Evolutionary conservation across 2,329 filamentous ascomycete species (phyloP).

Genomic region (Paraconiothyrium sp.): DNA sequence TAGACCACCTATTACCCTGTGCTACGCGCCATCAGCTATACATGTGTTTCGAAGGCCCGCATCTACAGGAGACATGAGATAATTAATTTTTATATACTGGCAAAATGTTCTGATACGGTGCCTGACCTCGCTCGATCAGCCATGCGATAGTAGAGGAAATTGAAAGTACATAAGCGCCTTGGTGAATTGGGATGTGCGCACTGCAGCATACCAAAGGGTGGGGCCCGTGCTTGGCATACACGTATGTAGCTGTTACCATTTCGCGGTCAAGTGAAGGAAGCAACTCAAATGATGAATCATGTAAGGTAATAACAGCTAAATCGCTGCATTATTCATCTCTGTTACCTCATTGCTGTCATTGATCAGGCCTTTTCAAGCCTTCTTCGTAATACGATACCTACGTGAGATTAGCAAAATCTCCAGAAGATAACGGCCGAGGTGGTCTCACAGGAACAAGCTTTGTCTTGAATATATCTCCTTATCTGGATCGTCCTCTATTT

Average conservation of each 20-base stretch:
- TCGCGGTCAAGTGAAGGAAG: background rate
- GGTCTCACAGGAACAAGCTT: conserved; percentile 60
- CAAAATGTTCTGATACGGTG: background rate
- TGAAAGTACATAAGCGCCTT: background rate
- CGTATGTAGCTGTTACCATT: background rate
- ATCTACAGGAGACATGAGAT: background rate
- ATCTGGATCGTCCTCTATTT: conserved; percentile 61
- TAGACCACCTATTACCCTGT: background rate
- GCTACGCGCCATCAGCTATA: background rate
- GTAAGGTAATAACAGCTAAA: background rate
- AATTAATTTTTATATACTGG: background rate
- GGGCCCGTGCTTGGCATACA: background rate
- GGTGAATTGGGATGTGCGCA: background rate
- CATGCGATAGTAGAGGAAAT: background rate
- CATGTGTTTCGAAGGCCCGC: background rate
- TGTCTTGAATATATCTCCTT: conserved; percentile 56
- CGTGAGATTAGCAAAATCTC: background rate
- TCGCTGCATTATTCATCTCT: background rate
- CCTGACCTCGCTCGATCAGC: background rate
- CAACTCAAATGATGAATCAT: background rate
- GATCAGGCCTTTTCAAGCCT: background rate
- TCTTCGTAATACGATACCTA: conserved; percentile 3
- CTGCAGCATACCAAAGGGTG: background rate
- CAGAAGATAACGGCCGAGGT: background rate
- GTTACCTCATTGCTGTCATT: background rate